Base-by-base conservation (phyloP, 2,329 filamentous ascomycete genomes). In the Xenoacremonium recifei region DNA sequence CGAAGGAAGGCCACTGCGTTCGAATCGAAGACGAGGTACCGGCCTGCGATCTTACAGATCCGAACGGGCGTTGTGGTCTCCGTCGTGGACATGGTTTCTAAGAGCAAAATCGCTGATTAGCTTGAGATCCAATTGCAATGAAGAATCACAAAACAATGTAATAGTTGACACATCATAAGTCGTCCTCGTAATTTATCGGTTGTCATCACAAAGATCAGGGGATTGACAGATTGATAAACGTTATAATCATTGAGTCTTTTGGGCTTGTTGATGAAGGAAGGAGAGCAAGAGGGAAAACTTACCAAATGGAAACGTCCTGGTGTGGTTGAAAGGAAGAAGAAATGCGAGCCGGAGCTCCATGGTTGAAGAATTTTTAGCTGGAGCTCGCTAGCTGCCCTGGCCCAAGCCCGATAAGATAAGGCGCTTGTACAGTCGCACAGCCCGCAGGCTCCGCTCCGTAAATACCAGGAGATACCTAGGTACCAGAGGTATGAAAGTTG, bases 11-110 rank as follows among this genome's bases (percentile, higher is more conserved):
- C 83, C 46, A 90, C 85, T 50, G 84, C 82, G 60, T 90, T 80
- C 57, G 89, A 80, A 63, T 95, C 89, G 73, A 96, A 97, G 54
- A 99, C 75, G 47, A 96, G 80, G 70, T 92, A 96, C 51, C 87
- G 85, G 54, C 84, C 83, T 35, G 83, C 83, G 47, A 96, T 82
- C 61, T 80, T 76, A 52, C 88, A 92, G 60, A 97, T 93, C 47
- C 89, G 83, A 49, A 96, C 78, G 10, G 80, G 80, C 20, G 38
- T 40, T 4, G 45, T 23, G 31, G 43, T 17, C 15, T 47, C 47
- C 50, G 45, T 44, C 15, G 49, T 49, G 27, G 45, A 27, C 20
- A 48, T 23, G 19, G 25, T 43, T 46, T 49, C 44, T 47, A 37
- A 51, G 18, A 34, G 5, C 16, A 31, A 47, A 41, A 43, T 44